Percentiles rank a stretch among this genome's conserved stretches.
phyloP scores from a whole-genome alignment of 139 green algal genomes.

The Chlorella sp. region DNA sequence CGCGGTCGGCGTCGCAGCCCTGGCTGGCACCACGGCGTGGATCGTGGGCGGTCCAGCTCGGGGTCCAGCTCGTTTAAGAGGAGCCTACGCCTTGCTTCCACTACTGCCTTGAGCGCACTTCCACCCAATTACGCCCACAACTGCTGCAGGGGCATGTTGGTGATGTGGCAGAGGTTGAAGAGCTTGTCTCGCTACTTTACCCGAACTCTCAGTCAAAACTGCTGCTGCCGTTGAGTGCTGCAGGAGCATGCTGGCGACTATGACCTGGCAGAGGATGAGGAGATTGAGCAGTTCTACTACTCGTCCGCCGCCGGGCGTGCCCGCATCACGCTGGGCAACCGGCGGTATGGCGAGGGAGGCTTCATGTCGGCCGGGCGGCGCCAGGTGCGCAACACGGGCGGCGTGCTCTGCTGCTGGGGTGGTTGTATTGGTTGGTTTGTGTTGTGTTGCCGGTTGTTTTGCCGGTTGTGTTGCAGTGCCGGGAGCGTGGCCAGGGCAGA shows the following conservation, averaged over 20 bases:
- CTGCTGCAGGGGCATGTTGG: too few species aligned
- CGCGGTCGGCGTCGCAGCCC: too few species aligned
- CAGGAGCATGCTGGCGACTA: slow-evolving; percentile 55
- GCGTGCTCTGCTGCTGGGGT: background rate
- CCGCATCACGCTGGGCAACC: slow-evolving; percentile 81
- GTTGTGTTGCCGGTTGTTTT: background rate
- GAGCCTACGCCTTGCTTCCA: too few species aligned
- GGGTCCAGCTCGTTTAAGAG: too few species aligned
- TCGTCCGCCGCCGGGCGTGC: slow-evolving; percentile 67
- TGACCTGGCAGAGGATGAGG: slow-evolving; percentile 73
- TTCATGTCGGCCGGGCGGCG: slow-evolving; percentile 61
- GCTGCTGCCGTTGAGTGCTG: background rate
- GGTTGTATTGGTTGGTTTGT: background rate
- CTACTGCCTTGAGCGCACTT: too few species aligned
- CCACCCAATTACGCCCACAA: too few species aligned
- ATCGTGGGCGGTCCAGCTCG: too few species aligned
- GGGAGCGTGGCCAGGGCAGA: background rate
- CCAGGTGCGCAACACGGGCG: background rate
- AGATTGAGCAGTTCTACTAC: slow-evolving; percentile 84
- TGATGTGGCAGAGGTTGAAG: too few species aligned
- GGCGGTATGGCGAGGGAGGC: slow-evolving; percentile 78
- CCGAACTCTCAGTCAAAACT: background rate
- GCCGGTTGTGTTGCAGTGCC: background rate
- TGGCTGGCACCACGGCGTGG: too few species aligned
- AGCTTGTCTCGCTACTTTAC: too few species aligned